Evolutionary conservation across 306 rosid genomes (phyloP).

Genomic region (Acmispon strigosus): DNA sequence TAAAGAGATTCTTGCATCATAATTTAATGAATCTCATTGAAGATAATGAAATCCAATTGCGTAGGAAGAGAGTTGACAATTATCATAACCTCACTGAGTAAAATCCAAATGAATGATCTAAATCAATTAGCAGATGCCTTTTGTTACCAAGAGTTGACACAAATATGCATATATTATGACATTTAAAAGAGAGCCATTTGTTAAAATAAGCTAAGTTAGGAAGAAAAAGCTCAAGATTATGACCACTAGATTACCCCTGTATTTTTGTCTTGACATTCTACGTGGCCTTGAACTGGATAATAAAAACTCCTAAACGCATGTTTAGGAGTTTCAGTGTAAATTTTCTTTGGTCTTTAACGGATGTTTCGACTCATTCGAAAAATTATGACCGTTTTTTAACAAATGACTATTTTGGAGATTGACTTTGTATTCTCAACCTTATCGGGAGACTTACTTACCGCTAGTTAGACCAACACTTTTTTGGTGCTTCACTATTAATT

Average conservation of each 20-base stretch:
- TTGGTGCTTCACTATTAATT: not conserved
- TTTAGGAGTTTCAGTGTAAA: too few species aligned
- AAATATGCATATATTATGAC: not conserved
- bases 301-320: not conserved
- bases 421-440: too few species aligned
- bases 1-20: not conserved
- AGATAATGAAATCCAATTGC: not conserved
- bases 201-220: not conserved
- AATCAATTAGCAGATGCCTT: too few species aligned
- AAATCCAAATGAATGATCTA: not conserved
- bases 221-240: not conserved
- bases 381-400: too few species aligned
- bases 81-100: not conserved
- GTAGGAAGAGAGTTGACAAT: not conserved
- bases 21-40: not conserved
- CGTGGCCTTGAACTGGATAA: not conserved
- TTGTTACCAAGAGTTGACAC: not conserved
- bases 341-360: too few species aligned
- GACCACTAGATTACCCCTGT: not conserved
- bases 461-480: too few species aligned
- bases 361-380: too few species aligned
- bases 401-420: too few species aligned
- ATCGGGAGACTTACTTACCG: too few species aligned
- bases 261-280: not conserved
- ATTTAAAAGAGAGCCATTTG: not conserved